Evolutionary conservation across 139 green algal genomes (phyloP), one percentile per base, ranked within the genome.

Genomic region (Desmodesmus armatus): DNA sequence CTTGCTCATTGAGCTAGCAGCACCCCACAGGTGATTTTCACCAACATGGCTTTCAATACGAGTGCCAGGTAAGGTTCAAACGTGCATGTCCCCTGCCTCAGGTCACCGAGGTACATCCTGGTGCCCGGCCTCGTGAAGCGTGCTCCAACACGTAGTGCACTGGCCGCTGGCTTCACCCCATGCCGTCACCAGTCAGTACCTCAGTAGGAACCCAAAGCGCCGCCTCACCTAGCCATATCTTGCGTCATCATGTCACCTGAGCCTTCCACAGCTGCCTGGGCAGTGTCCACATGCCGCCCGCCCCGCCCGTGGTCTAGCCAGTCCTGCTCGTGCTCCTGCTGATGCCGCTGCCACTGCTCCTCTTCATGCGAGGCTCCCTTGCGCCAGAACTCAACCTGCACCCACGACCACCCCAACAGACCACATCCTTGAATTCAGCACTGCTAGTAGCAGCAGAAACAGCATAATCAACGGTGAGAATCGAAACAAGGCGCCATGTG

Each of bases 171-270:
- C n/a, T n/a, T n/a, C n/a, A 63, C 19, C 53, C 17, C 53, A 17
- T 19, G 53, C 53, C 19, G 53, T 17, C 53, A 19, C 17, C 53
- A 17, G 53, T 17, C 53, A 63, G 19, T 63, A 19, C 53, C n/a
- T n/a, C n/a, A n/a, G 53, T 19, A n/a, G 17, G 17, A 19, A 63
- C 53, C 19, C 17, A 63, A n/a, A n/a, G 31, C 6, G 31, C 25
- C 7, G 5, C 31, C 78, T 11, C 78, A 86, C 80, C 80, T 85
- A 3, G 70, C 84, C 91, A 94, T 95, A 85, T 94, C 92, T 31
- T 53, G 85, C 3, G 82, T 89, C 78, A 85, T 51, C 89, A 95
- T 91, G 29, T 78, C 92, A 19, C 89, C 91, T 90, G 78, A 82
- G 3, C 75, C 40, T 25, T 13, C 85, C 37, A 82, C 31, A 37